phyloP scores from a whole-genome alignment of 2,329 filamentous ascomycete genomes.

The Domatiomyces catenatus region DNA sequence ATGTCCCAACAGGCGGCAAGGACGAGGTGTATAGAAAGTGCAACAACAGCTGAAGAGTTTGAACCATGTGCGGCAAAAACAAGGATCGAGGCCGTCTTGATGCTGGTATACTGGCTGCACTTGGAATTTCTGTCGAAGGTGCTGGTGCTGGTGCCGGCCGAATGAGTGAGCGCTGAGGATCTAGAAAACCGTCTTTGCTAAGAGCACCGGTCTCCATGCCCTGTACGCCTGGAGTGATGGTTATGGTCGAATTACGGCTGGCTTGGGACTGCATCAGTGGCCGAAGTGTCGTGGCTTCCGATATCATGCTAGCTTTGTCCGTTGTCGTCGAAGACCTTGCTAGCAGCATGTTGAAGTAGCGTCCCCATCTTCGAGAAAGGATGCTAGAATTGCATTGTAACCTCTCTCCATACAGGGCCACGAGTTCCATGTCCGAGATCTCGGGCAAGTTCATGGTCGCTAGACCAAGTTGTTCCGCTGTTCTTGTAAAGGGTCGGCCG shows the following conservation, averaged over 20 bases:
- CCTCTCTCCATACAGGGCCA: conserved; percentile 78
- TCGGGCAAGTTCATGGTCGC: conserved; percentile 67
- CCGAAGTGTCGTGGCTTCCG: conserved; percentile 59
- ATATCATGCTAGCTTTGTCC: conserved; percentile 33
- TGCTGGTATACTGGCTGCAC: conserved; percentile 38
- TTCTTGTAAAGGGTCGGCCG: conserved; percentile 58
- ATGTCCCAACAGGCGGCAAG: conserved; percentile 58
- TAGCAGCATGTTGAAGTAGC: conserved; percentile 85
- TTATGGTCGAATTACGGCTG: conserved; percentile 59
- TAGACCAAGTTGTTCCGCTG: conserved; percentile 73
- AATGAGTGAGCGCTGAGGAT: conserved; percentile 14
- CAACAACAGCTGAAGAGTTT: conserved; percentile 77
- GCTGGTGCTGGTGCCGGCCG: conserved; percentile 18
- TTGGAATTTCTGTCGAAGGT: conserved; percentile 36
- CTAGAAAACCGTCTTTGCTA: conserved; percentile 6
- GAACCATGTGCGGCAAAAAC: conserved; percentile 81
- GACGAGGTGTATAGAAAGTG: conserved; percentile 90
- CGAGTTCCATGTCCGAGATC: conserved; percentile 88
- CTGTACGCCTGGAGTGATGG: conserved; percentile 51
- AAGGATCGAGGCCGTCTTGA: conserved; percentile 63
- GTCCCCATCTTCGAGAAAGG: conserved; percentile 77
- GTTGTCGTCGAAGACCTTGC: conserved; percentile 59
- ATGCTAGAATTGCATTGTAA: conserved; percentile 89
- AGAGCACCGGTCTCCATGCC: background rate
- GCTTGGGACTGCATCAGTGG: conserved; percentile 35